phyloP scores from a whole-genome alignment of 352 stramenopile genomes.

The Globisporangium spiculum region DNA sequence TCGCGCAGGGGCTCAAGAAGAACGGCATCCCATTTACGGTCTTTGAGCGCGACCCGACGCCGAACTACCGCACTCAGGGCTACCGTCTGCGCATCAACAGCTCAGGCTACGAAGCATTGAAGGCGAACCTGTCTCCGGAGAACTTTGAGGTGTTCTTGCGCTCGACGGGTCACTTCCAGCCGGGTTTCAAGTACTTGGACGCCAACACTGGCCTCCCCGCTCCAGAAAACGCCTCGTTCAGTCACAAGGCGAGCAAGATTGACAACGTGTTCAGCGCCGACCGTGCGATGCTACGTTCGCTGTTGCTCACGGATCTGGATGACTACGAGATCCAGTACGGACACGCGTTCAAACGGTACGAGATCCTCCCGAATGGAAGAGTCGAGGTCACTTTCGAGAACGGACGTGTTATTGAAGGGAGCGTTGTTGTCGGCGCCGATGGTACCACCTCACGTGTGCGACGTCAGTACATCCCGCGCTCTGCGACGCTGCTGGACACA shows the following conservation, averaged over 20 bases:
- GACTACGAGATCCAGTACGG: slow-evolving; percentile 53
- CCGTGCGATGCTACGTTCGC: slow-evolving; percentile 38
- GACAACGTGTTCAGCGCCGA: slow-evolving; percentile 43
- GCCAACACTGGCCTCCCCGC: slow-evolving; percentile 24
- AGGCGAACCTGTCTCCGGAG: slow-evolving; percentile 36
- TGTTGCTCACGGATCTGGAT: slow-evolving; percentile 47
- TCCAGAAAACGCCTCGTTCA: slow-evolving; percentile 10
- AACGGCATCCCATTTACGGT: slow-evolving; percentile 62
- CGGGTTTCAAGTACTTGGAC: slow-evolving; percentile 49
- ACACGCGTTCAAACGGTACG: slow-evolving; percentile 55
- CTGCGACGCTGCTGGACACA: slow-evolving; percentile 49
- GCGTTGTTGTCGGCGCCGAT: slow-evolving; percentile 50
- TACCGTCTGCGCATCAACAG: slow-evolving; percentile 65
- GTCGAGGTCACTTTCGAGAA: slow-evolving; percentile 59
- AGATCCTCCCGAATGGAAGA: slow-evolving; percentile 38
- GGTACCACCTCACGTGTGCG: slow-evolving; percentile 60
- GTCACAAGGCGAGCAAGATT: slow-evolving; percentile 11
- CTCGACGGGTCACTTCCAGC: slow-evolving; percentile 49
- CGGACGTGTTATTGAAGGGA: slow-evolving; percentile 38
- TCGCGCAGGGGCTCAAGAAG: slow-evolving; percentile 60
- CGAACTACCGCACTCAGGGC: slow-evolving; percentile 60
- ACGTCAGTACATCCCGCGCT: slow-evolving; percentile 47
- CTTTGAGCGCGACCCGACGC: slow-evolving; percentile 59
- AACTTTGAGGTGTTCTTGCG: slow-evolving; percentile 61
- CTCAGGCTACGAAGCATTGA: slow-evolving; percentile 53